Percentiles rank a stretch among this genome's conserved stretches.
Conservation (phyloP, 345 rosid species). For the Cardamine occulta region DNA sequence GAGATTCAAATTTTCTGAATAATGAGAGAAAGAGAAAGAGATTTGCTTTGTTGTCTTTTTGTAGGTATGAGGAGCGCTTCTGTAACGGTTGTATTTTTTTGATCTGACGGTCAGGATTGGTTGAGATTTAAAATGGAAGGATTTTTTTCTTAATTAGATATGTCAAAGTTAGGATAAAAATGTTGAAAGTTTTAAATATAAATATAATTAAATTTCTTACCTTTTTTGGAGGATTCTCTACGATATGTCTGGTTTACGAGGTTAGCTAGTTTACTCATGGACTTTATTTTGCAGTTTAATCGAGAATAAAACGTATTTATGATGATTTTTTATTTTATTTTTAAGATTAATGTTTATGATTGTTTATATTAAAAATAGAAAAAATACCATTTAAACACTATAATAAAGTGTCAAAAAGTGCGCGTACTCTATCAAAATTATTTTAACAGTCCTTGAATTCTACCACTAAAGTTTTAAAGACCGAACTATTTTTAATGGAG, state of each 20-base stretch:
- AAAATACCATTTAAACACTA: no score
- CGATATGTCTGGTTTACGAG: neutral
- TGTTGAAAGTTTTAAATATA: neutral
- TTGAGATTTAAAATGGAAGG: conserved; percentile 34
- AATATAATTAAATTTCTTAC: neutral
- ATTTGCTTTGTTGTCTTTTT: neutral
- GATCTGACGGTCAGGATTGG: conserved; percentile 50
- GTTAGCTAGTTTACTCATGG: neutral
- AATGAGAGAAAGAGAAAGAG: neutral
- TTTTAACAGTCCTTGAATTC: no score
- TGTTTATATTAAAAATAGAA: no score
- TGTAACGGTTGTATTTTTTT: conserved; percentile 53
- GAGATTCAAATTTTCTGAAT: neutral
- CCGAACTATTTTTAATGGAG: no score
- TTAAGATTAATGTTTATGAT: no score
- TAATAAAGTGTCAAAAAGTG: no score
- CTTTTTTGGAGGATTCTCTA: neutral
- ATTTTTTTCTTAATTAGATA: neutral
- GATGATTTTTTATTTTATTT: no score
- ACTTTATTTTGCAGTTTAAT: neutral
- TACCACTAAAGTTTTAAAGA: no score
- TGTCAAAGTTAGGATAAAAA: neutral
- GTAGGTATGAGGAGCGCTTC: conserved; percentile 44
- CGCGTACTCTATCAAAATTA: no score
- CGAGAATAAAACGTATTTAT: neutral